Base-by-base conservation (phyloP, 78 protist genomes). In the Dictyostelium capitatum region DNA sequence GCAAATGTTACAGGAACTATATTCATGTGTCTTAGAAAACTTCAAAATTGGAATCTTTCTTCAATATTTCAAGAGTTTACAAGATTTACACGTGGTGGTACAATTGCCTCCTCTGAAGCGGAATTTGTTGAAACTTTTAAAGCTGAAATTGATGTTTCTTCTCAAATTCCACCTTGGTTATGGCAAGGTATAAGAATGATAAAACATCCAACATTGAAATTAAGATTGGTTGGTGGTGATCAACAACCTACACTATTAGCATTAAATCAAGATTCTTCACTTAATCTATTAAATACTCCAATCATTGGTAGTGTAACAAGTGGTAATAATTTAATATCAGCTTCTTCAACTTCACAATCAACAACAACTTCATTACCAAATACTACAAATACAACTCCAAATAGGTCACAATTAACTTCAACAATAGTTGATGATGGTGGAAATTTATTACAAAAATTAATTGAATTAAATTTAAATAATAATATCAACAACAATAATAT, bases 111-210 rank as follows among this genome's bases (percentile, higher is more conserved):
- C 0, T 47, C 83, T 2, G 95, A 91, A 30, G 75, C 95, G 9
- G 89, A 91, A 48, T 91, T 83, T 82, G 95, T 91, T 4, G 95
- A 91, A 56, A 83, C 95, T 10, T 91, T 91, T 70, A 91, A 91
- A 46, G 90, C 89, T 15, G 95, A 91, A 57, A 65, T 91, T 5
- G 84, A 83, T 79, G 80, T 91, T 12, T 74, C 73, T 28, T 70
- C 85, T 4, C 48, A 41, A 4, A 91, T 91, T 17, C 95, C 95
- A 23, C 9, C 4, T 9, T 91, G 95, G 95, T 17, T 91, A 46
- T 91, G 95, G 95, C 95, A 91, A 41, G 95, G 95, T 41, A 75
- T 83, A 14, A 30, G 95, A 53, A 79, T 91, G 84, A 75, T 46
- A 4, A 91, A 91, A 65, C 93, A 87, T 77, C 93, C 93, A 30